Conservation (phyloP, 345 rosid genomes). For the Limnanthes douglasii region DNA sequence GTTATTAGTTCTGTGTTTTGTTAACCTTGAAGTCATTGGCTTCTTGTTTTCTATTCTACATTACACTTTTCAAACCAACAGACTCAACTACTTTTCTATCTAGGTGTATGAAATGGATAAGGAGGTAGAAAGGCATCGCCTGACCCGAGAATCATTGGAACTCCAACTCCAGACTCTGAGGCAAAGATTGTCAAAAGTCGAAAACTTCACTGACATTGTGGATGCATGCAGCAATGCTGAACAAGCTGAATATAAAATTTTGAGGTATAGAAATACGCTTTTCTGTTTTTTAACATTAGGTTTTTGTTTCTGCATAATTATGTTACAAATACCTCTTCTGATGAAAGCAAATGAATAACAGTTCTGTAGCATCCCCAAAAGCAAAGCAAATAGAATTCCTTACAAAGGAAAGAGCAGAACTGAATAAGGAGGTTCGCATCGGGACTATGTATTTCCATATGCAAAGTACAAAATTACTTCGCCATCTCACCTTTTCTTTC, state of each 20-base stretch:
- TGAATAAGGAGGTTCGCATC: conserved; percentile 54
- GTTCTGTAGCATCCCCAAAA: conserved; percentile 34
- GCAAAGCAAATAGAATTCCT: conserved; percentile 34
- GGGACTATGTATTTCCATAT: not conserved
- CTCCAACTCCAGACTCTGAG: conserved; percentile 57
- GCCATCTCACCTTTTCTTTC: not conserved
- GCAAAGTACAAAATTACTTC: not conserved
- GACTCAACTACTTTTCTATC: conserved; percentile 10
- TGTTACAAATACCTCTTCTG: conserved; percentile 6
- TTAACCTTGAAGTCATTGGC: no score
- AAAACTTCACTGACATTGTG: conserved; percentile 29
- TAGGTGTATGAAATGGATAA: conserved; percentile 82
- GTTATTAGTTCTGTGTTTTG: no score
- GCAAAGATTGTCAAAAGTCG: conserved; percentile 47
- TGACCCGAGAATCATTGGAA: conserved; percentile 57
- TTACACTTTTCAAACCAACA: not conserved
- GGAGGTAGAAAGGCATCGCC: conserved; percentile 60
- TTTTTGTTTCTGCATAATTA: conserved; percentile 6
- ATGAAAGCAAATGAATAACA: conserved; percentile 21
- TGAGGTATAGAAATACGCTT: conserved; percentile 25
- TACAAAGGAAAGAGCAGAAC: conserved; percentile 41
- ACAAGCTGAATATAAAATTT: conserved; percentile 23
- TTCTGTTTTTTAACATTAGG: conserved; percentile 7
- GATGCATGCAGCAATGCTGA: conserved; percentile 20
- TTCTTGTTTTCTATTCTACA: not conserved